Percentiles rank a stretch among this genome's conserved stretches.
These are phyloP conservation scores for Wickerhamiella alocasiicola DNA, from an alignment of 805 yeast genomes.

Conservation along the genomic window DNA sequence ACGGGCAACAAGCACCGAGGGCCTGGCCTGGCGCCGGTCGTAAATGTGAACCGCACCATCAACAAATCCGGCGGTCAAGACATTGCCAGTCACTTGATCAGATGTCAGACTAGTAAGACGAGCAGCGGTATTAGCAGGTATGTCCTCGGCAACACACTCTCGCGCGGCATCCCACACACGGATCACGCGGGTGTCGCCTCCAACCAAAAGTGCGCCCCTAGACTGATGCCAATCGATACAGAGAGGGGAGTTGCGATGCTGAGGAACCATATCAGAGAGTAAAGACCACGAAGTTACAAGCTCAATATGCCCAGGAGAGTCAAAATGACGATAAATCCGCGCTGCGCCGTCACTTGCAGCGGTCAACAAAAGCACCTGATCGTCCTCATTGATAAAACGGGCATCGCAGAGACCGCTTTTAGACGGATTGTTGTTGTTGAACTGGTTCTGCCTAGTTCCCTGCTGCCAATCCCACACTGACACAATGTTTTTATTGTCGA, in stretches of 20 bases:
- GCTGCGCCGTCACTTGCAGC: slow-evolving; percentile 95
- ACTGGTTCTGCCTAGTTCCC: slow-evolving; percentile 45
- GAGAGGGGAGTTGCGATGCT: slow-evolving; percentile 72
- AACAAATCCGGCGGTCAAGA: slow-evolving; percentile 81
- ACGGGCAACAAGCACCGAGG: slow-evolving; percentile 72
- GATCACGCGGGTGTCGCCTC: slow-evolving; percentile 89
- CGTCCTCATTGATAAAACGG: slow-evolving; percentile 84
- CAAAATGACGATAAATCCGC: slow-evolving; percentile 68
- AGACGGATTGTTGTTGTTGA: slow-evolving; percentile 72
- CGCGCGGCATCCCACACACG: slow-evolving; percentile 95
- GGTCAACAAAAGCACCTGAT: slow-evolving; percentile 65
- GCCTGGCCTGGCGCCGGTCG: slow-evolving; percentile 73
- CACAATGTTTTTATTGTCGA: slow-evolving; percentile 74
- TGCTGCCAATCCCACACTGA: slow-evolving; percentile 81
- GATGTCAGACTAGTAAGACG: slow-evolving; percentile 84
- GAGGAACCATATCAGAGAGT: slow-evolving; percentile 65
- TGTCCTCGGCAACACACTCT: slow-evolving; percentile 72
- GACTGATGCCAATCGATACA: slow-evolving; percentile 96
- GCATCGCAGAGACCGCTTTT: slow-evolving; percentile 84
- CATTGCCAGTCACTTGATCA: slow-evolving; percentile 88
- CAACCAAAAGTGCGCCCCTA: slow-evolving; percentile 76
- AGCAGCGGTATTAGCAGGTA: slow-evolving; percentile 82
- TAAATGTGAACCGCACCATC: slow-evolving; percentile 84
- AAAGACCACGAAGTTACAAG: slow-evolving; percentile 88
- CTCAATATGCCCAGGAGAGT: slow-evolving; percentile 41